Base-by-base conservation (phyloP, 257 asterid genomes). In the Solanum appendiculatum region DNA sequence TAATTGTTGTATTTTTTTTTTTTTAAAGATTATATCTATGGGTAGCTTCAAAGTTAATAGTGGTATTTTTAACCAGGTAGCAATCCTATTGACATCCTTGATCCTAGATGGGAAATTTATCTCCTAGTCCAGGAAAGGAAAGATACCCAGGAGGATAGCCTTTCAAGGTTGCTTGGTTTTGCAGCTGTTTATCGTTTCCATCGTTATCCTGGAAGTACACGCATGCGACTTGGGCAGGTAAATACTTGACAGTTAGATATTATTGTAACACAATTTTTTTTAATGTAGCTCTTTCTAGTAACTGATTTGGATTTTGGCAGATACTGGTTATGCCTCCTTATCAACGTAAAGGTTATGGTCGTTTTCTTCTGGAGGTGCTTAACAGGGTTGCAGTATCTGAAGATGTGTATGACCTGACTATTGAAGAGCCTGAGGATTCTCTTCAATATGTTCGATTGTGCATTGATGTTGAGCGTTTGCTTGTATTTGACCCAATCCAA, bases 161-260 rank as follows among this genome's bases (percentile, higher is more conserved):
- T 29, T 88, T 82, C 25, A 74, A 91, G 72, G 70, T 85, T 95
- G 89, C 92, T 97, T 84, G 98, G 98, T 84, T 97, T 97, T 92
- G 95, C 98, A 48, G 96, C 98, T 69, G 97, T 95, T 88, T 97
- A 96, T 89, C 97, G 95, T 66, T 97, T 96, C 87, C 90, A 91
- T 87, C 90, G 92, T 86, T 96, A 95, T 86, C 98, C 99, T 66
- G 93, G 91, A 51, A 73, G 93, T 86, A 80, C 46, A 87, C 94
- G 99, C 42, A 89, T 97, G 90, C 95, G 99, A 16, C 97, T 97
- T 91, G 99, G 99, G 86, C 99, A 97, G 99, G 99, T 97, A 58
- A 85, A 46, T 13, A 20, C 33, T 31, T 36, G 25, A 5, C 37
- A 31, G 60, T 42, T 44, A n/a, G 33, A 6, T 70, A 44, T 70